Base-by-base conservation (phyloP, 225 moss, liverwort and hornwort genomes). In the Sphagnum contortum region DNA sequence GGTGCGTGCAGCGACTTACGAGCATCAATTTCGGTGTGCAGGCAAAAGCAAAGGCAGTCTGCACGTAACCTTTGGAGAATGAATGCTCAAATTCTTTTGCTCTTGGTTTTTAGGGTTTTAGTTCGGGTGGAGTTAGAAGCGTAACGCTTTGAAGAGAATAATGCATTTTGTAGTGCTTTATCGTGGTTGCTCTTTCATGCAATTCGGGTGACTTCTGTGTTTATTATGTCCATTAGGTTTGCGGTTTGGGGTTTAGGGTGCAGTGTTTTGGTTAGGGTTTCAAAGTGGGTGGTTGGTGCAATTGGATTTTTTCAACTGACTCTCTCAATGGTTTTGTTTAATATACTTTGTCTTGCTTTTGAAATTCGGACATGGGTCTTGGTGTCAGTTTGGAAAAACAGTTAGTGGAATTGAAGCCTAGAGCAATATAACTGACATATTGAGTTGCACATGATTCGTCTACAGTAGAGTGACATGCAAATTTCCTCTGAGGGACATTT, bases 1-100 rank as follows among this genome's bases (percentile, higher is more conserved):
- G 91, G 91, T 94, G 61, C 45, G 59, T 61, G 53, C 4, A 48
- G 13, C 29, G 46, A 13, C 56, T 56, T 56, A 13, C 13, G 13
- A 12, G 56, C 11, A 11, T 11, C 12, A 2, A 9, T 12, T 29
- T 12, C 1, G 12, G 50, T 52, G 49, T 64, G 7, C 12, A 48
- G 63, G 46, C 45, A 10, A 3, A 57, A 47, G 7, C 49, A 10
- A 62, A 3, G 10, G 48, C 9, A 47, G 12, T 12, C 6, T 3
- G 45, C 3, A 50, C 3, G 5, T 8, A 4, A 12, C 7, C 3
- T 4, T 3, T 29, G 55, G 29, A 10, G 4, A 48, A 8, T 44
- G 3, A 44, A 11, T 4, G 5, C 5, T 4, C n/a, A 46, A 46
- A n/a, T 12, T 2, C 10, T 5, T 11, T 57, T 12, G 13, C 56